phyloP scores from a whole-genome alignment of 345 rosid genomes.

The Salix caprea region DNA sequence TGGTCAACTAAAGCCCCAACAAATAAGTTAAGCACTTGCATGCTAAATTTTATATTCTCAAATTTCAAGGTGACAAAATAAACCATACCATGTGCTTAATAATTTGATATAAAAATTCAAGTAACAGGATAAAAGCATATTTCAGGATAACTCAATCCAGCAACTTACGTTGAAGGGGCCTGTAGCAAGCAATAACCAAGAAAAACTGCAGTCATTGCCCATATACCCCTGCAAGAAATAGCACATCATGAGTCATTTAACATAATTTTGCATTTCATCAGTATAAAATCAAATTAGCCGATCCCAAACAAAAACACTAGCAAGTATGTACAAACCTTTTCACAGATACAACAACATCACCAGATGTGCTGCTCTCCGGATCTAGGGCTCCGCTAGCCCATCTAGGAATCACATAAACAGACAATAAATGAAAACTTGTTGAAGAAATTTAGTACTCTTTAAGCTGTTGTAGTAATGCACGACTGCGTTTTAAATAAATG shows the following conservation, averaged over 20 bases:
- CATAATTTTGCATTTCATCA: constrained; percentile 4
- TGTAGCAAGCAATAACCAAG: constrained; percentile 95
- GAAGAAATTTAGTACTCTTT: neutral
- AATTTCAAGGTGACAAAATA: neutral
- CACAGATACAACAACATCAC: constrained; percentile 80
- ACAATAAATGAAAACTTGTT: neutral
- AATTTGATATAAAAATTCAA: neutral
- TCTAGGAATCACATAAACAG: constrained; percentile 33
- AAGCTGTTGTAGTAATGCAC: neutral
- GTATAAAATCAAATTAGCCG: neutral
- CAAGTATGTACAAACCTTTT: constrained; percentile 57
- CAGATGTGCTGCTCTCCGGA: constrained; percentile 58
- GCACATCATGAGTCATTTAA: constrained; percentile 13
- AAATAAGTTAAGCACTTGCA: too few relatives aligned
- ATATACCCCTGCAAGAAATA: constrained; percentile 68
- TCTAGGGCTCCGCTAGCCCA: constrained; percentile 98
- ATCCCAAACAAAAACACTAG: neutral
- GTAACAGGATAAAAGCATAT: neutral
- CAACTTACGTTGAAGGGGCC: constrained; percentile 94
- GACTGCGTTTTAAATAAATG: neutral
- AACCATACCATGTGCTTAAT: neutral
- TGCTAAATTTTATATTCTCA: neutral
- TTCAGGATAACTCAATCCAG: neutral
- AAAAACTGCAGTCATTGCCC: constrained; percentile 98
- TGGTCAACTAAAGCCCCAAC: neutral